phyloP scores from a whole-genome alignment of 148 eudicot species.

The Cornus kousa region DNA sequence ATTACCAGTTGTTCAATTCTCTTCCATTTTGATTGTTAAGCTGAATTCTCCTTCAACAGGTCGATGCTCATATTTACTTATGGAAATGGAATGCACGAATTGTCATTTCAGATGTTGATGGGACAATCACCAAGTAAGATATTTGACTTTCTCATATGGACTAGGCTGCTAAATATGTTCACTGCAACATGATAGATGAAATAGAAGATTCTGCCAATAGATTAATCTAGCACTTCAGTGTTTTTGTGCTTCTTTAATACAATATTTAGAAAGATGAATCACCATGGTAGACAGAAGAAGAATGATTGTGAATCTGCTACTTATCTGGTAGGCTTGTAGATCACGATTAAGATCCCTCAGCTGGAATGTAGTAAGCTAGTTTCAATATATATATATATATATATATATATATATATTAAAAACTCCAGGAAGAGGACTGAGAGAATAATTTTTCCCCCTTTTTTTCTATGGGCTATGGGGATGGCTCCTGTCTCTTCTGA shows the following conservation, averaged over 20 bases:
- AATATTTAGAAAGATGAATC: background rate
- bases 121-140: slow-evolving; percentile 91
- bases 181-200: background rate
- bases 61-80: slow-evolving; percentile 95
- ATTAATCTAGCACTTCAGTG: background rate
- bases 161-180: slow-evolving; percentile 4
- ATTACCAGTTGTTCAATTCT: background rate
- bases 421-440: background rate
- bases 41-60: slow-evolving; percentile 42
- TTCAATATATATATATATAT: too few species aligned
- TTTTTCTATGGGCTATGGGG: too few species aligned
- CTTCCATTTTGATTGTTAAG: slow-evolving; percentile 8
- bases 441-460: too few species aligned
- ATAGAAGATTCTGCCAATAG: background rate
- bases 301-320: background rate
- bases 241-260: background rate
- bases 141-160: background rate
- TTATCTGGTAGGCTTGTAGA: background rate
- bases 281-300: background rate
- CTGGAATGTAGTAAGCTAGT: slow-evolving; percentile 7
- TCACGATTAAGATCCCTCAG: slow-evolving; percentile 2
- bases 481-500: too few species aligned
- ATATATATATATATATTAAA: background rate
- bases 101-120: slow-evolving; percentile 98
- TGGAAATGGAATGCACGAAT: slow-evolving; percentile 98